Evolutionary conservation across 306 rosid species (phyloP), one percentile per base, ranked within the genome.

Genomic region (Bauhinia variegata): DNA sequence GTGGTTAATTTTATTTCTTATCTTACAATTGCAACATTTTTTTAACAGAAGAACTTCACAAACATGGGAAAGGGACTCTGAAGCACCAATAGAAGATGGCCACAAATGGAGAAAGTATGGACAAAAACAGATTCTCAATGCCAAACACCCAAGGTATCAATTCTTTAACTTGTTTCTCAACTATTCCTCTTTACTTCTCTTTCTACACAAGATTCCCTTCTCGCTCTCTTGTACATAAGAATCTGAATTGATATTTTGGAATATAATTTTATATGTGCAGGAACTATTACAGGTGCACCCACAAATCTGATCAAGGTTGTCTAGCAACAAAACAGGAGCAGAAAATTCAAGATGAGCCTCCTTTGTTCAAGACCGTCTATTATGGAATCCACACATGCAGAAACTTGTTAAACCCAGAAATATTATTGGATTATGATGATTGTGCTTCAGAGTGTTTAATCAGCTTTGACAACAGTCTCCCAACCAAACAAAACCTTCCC

Each of bases 71-170:
- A 73, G 54, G 36, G 87, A 79, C 0, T 67, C 85, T 15, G 67
- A 71, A 5, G 8, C 60, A 48, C 80, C 74, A 59, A 41, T 12
- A 0, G 82, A 83, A 13, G 96, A 87, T 67, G 89, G 96, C 2
- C 79, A 83, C 65, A 80, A 81, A 8, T 89, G 96, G 95, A 90
- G 96, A 64, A 87, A 87, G 38, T 90, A 90, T 15, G 96, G 96
- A 19, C 91, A 90, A 60, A 90, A 90, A 54, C 5, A 0, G 0
- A 90, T 90, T 58, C 80, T 75, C 0, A 57, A 80, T 58, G 8
- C 73, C 60, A 38, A 60, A 50, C 44, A 56, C 32, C 85, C 88
- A 13, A 87, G 95, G 96, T 77, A 67, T 4, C 5, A 15, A 53
- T 34, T 34, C 31, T 6, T 6, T 7, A 18, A n/a, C n/a, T n/a